Base-by-base conservation (phyloP, 352 stramenopile genomes). In the Globisporangium abappressorium region DNA sequence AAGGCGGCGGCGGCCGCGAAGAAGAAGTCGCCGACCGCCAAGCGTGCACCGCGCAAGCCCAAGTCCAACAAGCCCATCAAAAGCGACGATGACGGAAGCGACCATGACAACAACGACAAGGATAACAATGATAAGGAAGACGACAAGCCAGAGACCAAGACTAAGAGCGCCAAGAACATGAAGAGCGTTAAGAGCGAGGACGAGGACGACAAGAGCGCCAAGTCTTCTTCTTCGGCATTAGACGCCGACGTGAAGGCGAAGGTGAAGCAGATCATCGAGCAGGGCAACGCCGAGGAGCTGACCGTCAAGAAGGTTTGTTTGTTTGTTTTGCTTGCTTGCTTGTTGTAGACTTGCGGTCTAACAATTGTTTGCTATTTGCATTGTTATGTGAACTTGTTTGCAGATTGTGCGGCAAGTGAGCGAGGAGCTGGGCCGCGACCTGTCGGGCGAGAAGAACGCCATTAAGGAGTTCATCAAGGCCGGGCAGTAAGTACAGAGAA, bases 381-480 rank as follows among this genome's bases (percentile, higher is more conserved):
- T 38, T 38, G 36, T 41, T 15, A 5, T 41, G 36, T 41, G 36
- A 15, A 41, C 20, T 36, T 61, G 22, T 71, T 66, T 14, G 51
- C 62, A 93, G 85, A 91, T 93, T 53, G 80, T 93, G 69, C 78
- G 79, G 30, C 83, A 92, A 60, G 65, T 91, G 54, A 92, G 83
- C 41, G 70, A 82, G 51, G 81, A 91, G 56, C 41, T 91, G 51
- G 85, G 83, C 38, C 78, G 83, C 49, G 85, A 93, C 64, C 74
- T 93, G 64, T 83, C 80, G 18, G 56, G 70, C n/a, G 72, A 89
- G 71, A 93, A 93, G 77, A 80, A 84, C 30, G 83, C 82, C 54
- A 93, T 93, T 78, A 93, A 93, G 75, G 80, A 89, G 60, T 93
- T 89, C 67, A 89, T 93, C 64, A 88, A 76, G 64, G 68, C 74